Percentiles rank a stretch among this genome's conserved stretches.
Conservation (phyloP, 768 basidiomycete species). For the Tricholoma matsutake region DNA sequence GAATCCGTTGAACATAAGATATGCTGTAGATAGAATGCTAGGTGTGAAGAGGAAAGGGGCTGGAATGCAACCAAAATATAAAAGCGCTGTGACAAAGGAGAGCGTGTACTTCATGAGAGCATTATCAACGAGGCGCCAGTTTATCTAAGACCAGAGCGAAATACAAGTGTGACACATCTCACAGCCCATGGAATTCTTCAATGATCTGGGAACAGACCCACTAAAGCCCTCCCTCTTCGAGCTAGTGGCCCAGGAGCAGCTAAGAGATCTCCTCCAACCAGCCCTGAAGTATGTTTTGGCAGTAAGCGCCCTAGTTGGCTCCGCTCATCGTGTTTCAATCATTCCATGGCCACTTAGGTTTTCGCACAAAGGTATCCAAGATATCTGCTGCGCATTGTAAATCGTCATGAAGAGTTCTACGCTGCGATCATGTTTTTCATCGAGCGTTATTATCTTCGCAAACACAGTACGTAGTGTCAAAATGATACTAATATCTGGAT, state of each 20-base stretch:
- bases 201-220: slow-evolving; percentile 68
- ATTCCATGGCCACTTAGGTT: slow-evolving; percentile 47
- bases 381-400: slow-evolving; percentile 87
- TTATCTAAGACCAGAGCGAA: slow-evolving; percentile 11
- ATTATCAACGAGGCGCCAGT: slow-evolving; percentile 24
- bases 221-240: slow-evolving; percentile 86
- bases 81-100: slow-evolving; percentile 11
- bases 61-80: slow-evolving; percentile 6
- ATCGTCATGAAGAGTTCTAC: slow-evolving; percentile 96
- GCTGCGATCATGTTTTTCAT: slow-evolving; percentile 85
- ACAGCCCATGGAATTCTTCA: slow-evolving; percentile 75
- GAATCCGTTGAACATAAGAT: slow-evolving; percentile 60
- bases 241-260: slow-evolving; percentile 89
- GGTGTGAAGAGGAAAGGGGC: background rate
- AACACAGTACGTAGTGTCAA: slow-evolving; percentile 60
- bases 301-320: slow-evolving; percentile 42
- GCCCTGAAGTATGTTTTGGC: slow-evolving; percentile 92
- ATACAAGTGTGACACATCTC: too few relatives aligned
- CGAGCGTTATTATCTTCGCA: slow-evolving; percentile 86
- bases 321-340: background rate
- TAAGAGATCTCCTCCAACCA: slow-evolving; percentile 88
- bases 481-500: background rate
- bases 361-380: slow-evolving; percentile 94
- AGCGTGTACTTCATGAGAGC: slow-evolving; percentile 12
- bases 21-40: too few relatives aligned